Conservation (phyloP, 1,284 basidiomycete genomes). For the Cryptococcus wingfieldii region DNA sequence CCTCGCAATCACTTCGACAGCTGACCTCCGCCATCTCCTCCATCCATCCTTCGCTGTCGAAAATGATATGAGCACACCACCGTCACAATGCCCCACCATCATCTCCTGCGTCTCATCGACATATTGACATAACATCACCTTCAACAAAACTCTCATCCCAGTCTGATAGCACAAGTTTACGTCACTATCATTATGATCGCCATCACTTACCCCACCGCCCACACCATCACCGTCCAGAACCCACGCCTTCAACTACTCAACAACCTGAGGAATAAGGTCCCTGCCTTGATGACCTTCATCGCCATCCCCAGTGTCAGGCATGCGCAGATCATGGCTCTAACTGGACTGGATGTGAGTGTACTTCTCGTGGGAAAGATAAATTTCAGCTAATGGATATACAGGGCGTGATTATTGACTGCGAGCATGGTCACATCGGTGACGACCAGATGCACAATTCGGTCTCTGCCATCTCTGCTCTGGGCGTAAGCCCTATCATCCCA, state of each 20-base stretch:
- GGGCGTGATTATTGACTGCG: background rate
- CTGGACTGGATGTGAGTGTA: conserved; percentile 31
- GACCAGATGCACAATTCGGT: conserved; percentile 37
- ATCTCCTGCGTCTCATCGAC: background rate
- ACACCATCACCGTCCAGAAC: conserved; percentile 29
- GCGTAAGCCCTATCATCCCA: conserved; percentile 30
- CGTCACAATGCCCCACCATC: background rate
- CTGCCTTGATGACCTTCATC: conserved; percentile 32
- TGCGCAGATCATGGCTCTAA: conserved; percentile 30
- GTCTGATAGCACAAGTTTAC: background rate
- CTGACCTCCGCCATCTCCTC: too few relatives aligned
- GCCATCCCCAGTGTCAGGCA: conserved; percentile 23
- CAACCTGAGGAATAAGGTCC: conserved; percentile 15
- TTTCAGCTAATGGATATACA: background rate
- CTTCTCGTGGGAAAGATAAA: background rate
- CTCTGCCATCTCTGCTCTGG: conserved; percentile 25
- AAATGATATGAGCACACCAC: background rate
- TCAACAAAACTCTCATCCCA: background rate
- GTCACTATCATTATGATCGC: background rate
- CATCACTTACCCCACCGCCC: conserved; percentile 21
- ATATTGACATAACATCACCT: background rate
- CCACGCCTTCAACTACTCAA: conserved; percentile 31
- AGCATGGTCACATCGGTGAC: conserved; percentile 26
- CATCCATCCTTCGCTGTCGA: background rate
- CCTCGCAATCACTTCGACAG: too few relatives aligned